Evolutionary conservation across 73 alveolate species (phyloP), one percentile per base, ranked within the genome.

Genomic region (Paramecium sonneborni): DNA sequence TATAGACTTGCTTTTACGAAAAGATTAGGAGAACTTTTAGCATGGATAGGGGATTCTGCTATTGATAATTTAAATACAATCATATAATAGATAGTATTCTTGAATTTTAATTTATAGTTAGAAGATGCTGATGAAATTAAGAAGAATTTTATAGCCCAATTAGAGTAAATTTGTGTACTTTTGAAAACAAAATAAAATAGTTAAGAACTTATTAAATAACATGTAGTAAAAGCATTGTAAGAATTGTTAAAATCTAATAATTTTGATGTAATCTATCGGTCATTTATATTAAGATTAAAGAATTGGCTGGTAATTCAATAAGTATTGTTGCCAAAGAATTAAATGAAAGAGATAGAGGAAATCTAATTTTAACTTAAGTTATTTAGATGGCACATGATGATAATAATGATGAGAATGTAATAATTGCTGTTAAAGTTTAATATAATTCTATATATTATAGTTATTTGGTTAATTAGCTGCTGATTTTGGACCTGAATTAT

Each of bases 391-490:
- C 87, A 0, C 87, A 74, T 74, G 87, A 74, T 74, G 87, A 74
- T 11, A 74, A 34, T 23, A 74, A 74, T 74, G 87, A 74, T 15
- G 87, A 74, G 34, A 74, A 74, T 74, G 87, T 74, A 3, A 74
- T 37, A 20, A 74, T 39, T 39, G 87, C 87, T 8, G 58, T 74
- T 28, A 74, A 74, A 20, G 87, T 74, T n/a, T 28, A 21, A 34
- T 34, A 0, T 8, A 3, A 12, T 37, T 1, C n/a, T 12, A 12
- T 12, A 86, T 35, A n/a, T 52, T 18, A 0, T 18, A 86, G 93
- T 24, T 86, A n/a, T 76, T 86, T 86, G 85, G 88, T 4, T 34
- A 86, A 86, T 14, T 86, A 52, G 93, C 93, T 14, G 70, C 39
- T 3, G 84, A 57, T 14, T 74, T 74, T 74, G 87, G 87, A 28